phyloP scores from a whole-genome alignment of 2,329 filamentous ascomycete genomes.

The Exophiala sideris region DNA sequence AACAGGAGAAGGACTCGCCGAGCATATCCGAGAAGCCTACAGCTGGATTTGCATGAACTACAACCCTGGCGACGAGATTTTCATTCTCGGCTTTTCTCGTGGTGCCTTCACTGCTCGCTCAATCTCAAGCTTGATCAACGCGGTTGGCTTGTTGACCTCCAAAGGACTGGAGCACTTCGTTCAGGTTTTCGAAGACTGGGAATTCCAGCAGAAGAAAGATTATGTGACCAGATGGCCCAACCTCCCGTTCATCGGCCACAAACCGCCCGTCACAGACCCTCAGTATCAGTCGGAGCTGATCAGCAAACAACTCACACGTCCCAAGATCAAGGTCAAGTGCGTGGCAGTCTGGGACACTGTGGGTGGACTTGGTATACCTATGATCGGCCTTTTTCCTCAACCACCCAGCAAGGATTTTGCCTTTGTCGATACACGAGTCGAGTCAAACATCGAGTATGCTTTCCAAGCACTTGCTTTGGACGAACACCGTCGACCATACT shows the following conservation, averaged over 20 bases:
- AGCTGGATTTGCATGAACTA: conserved; percentile 36
- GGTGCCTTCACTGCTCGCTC: conserved; percentile 39
- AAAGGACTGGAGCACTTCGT: conserved; percentile 27
- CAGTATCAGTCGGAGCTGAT: conserved; percentile 25
- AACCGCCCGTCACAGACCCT: conserved; percentile 21
- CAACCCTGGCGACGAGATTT: conserved; percentile 36
- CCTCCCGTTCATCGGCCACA: conserved; percentile 24
- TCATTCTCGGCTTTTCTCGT: conserved; percentile 37
- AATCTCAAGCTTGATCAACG: conserved; percentile 35
- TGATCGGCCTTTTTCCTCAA: conserved; percentile 28
- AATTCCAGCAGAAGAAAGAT: conserved; percentile 25
- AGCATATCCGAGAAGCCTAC: conserved; percentile 30
- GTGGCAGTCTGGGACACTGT: conserved; percentile 37
- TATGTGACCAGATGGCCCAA: conserved; percentile 26
- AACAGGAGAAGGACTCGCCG: conserved; percentile 27
- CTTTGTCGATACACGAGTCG: conserved; percentile 34
- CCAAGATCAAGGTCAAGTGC: conserved; percentile 31
- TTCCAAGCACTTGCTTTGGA: conserved; percentile 36
- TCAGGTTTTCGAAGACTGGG: conserved; percentile 29
- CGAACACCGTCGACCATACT: conserved; percentile 33
- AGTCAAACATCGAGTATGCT: conserved; percentile 33
- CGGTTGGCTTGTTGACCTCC: conserved; percentile 33
- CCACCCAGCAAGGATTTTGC: conserved; percentile 30
- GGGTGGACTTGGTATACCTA: conserved; percentile 33
- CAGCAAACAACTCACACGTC: conserved; percentile 21